Conservation (phyloP, 306 rosid species). For the Ziziphus jujuba region DNA sequence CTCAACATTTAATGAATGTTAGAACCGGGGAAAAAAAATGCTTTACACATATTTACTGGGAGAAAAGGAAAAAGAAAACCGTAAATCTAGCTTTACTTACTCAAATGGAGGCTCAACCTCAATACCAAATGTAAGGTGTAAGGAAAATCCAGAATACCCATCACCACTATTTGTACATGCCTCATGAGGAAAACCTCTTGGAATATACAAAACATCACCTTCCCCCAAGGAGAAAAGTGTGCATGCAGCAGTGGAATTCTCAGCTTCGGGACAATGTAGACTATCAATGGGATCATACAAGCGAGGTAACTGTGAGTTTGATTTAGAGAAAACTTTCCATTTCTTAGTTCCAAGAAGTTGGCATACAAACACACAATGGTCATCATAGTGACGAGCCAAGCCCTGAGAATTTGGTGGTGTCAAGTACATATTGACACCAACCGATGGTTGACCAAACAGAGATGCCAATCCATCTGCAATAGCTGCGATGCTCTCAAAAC, state of each 20-base stretch:
- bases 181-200: slow-evolving; percentile 86
- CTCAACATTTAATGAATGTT: no score
- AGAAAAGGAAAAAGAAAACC: neutral
- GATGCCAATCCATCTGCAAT: slow-evolving; percentile 66
- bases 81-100: slow-evolving; percentile 45
- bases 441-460: slow-evolving; percentile 85
- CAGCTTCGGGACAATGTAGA: slow-evolving; percentile 32
- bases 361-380: slow-evolving; percentile 85
- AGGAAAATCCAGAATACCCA: slow-evolving; percentile 53
- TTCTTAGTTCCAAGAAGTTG: slow-evolving; percentile 77
- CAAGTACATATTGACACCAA: slow-evolving; percentile 88
- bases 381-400: slow-evolving; percentile 75
- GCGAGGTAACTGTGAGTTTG: slow-evolving; percentile 58
- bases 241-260: slow-evolving; percentile 36
- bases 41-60: no score
- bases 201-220: slow-evolving; percentile 81
- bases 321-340: slow-evolving; percentile 61
- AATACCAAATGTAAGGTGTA: slow-evolving; percentile 78
- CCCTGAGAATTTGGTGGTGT: slow-evolving; percentile 91
- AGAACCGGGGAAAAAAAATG: no score
- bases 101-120: slow-evolving; percentile 90
- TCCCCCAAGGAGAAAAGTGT: slow-evolving; percentile 52
- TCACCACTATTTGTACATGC: slow-evolving; percentile 51
- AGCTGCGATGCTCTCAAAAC: slow-evolving; percentile 58
- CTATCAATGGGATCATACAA: slow-evolving; percentile 55